Evolutionary conservation across 305 asterid species (phyloP).

Genomic region (Ilex paraguariensis): DNA sequence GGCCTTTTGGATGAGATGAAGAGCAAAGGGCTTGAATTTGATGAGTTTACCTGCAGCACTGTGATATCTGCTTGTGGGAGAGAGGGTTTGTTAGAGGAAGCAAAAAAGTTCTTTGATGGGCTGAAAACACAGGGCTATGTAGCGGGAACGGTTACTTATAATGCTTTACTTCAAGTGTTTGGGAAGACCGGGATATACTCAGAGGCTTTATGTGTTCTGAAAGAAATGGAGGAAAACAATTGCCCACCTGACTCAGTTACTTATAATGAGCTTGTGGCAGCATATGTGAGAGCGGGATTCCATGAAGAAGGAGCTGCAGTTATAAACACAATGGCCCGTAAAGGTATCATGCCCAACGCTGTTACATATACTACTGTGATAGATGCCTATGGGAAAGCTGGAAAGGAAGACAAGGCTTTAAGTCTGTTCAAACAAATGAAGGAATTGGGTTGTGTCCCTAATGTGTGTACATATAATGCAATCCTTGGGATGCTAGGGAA

Average conservation of each 20-base stretch:
- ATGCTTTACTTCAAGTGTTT: constrained; percentile 78
- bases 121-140: constrained; percentile 64
- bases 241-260: constrained; percentile 87
- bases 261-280: constrained; percentile 87
- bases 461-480: constrained; percentile 80
- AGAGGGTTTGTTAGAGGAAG: constrained; percentile 81
- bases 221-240: constrained; percentile 82
- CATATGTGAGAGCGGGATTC: constrained; percentile 90
- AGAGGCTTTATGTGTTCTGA: constrained; percentile 70
- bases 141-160: constrained; percentile 80
- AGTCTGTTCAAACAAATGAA: constrained; percentile 65
- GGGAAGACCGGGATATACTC: constrained; percentile 81
- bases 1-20: constrained; percentile 76
- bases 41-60: constrained; percentile 95
- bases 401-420: constrained; percentile 73
- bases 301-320: constrained; percentile 75
- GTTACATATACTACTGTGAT: constrained; percentile 86
- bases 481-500: constrained; percentile 87
- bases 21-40: constrained; percentile 62
- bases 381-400: constrained; percentile 91
- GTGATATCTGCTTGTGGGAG: constrained; percentile 93
- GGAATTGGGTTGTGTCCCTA: constrained; percentile 86
- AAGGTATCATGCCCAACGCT: constrained; percentile 80
- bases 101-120: constrained; percentile 63
- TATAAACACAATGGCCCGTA: constrained; percentile 68